Percentiles rank a stretch among this genome's conserved stretches.
Conservation (phyloP, 257 asterid species). For the Solanum dulcamara region DNA sequence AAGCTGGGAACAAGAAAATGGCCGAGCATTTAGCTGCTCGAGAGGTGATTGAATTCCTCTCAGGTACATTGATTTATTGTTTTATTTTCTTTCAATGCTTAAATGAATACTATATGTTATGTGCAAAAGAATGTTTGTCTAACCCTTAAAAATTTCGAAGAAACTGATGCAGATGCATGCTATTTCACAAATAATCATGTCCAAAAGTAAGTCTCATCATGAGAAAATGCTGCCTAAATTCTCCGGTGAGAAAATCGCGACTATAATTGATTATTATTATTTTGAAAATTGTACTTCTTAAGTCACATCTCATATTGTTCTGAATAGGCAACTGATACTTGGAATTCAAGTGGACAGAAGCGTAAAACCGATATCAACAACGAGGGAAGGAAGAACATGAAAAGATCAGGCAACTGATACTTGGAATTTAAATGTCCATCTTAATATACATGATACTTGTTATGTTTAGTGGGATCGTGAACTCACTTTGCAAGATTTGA, state of each 20-base stretch:
- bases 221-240: background rate
- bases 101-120: background rate
- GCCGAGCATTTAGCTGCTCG: constrained; percentile 14
- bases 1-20: constrained; percentile 13
- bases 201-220: constrained; percentile 1
- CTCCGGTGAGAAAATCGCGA: background rate
- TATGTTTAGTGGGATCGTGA: background rate
- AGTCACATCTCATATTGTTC: background rate
- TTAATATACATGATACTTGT: background rate
- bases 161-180: constrained; percentile 6
- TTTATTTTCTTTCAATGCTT: background rate
- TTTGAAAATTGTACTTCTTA: background rate
- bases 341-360: background rate
- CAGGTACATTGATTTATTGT: background rate
- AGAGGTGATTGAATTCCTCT: constrained; percentile 10
- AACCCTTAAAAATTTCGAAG: background rate
- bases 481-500: background rate
- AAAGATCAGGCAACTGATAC: background rate
- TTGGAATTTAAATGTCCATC: background rate
- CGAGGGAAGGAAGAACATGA: constrained; percentile 1
- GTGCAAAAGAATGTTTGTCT: background rate
- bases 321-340: background rate
- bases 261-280: background rate
- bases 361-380: background rate
- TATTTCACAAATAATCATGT: constrained; percentile 5